These are phyloP conservation scores for Macaranga tanarius DNA, from an alignment of 441 rosid genomes.

Conservation along the genomic window DNA sequence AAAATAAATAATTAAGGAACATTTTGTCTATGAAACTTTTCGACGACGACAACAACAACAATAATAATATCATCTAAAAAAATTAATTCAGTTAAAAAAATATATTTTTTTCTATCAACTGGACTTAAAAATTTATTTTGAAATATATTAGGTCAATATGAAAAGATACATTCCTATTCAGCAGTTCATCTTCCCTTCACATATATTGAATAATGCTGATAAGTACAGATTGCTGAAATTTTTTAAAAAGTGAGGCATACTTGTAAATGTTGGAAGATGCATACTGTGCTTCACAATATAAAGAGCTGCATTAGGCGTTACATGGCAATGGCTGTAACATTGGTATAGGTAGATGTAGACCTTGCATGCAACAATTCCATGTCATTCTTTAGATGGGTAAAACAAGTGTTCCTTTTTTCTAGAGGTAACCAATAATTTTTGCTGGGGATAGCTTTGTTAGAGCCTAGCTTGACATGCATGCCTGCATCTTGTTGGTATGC, in stretches of 20 bases:
- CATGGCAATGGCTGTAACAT: conserved; percentile 7
- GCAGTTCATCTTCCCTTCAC: too few relatives aligned
- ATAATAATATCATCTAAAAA: too few relatives aligned
- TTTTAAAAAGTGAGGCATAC: conserved; percentile 13
- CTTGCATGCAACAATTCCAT: conserved; percentile 19
- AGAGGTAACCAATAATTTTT: conserved; percentile 25
- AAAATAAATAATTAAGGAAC: too few relatives aligned
- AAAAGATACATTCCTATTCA: too few relatives aligned
- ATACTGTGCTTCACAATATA: conserved; percentile 21
- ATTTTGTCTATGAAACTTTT: too few relatives aligned
- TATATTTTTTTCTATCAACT: too few relatives aligned
- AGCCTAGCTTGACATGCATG: conserved; percentile 12
- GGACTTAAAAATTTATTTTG: too few relatives aligned
- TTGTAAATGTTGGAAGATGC: conserved; percentile 23
- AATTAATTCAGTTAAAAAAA: too few relatives aligned
- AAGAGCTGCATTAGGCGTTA: conserved; percentile 16
- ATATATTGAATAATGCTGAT: too few relatives aligned
- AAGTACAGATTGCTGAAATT: conserved; percentile 40
- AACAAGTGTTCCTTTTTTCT: conserved; percentile 19
- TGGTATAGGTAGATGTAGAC: conserved; percentile 16
- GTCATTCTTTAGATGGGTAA: conserved; percentile 18
- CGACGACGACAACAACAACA: too few relatives aligned
- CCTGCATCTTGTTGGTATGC: conserved; percentile 27
- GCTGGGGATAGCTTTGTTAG: conserved; percentile 19
- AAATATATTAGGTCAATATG: too few relatives aligned